Base-by-base conservation (phyloP, 1,284 basidiomycete species). In the Trametes polyzona region DNA sequence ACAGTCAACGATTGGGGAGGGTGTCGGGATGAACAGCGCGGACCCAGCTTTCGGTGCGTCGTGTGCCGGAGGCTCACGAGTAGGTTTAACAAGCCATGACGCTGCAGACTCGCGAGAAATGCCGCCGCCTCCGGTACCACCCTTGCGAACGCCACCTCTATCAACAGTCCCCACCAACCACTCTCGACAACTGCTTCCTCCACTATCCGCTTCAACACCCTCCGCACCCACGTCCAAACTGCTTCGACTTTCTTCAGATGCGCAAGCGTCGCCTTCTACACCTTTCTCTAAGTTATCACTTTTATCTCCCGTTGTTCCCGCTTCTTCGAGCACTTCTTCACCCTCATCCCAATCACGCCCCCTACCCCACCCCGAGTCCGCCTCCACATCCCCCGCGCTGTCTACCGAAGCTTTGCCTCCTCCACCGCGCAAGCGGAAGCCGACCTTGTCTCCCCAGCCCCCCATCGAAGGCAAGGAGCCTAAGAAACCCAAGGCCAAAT, bases 61-160 rank as follows among this genome's bases (percentile, higher is more conserved):
- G 2, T 23, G 17, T 3, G 16, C 5, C 16, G 30, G 37, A 21
- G 24, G 2, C 12, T 33, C 17, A 14, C n/a, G 14, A 44, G n/a
- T 17, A 12, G 17, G 17, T 36, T 17, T 21, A 47, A n/a, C 48
- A 30, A 23, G 23, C 37, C 32, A 7, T 39, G 21, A 41, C 36
- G 19, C n/a, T 16, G n/a, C 7, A 71, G 71, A 72, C 52, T 56
- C 64, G 4, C 68, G 66, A 24, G 73, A 74, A 12, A 80, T 79
- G 78, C 78, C 77, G 11, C 78, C 78, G 9, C 80, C 80, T 14
- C 80, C 78, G 3, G 72, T 80, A 60, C 78, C 77, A 5, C 73
- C 75, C 7, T 67, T 70, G 8, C 67, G 73, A 27, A 72, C 76
- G 57, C 73, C 75, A 1, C 76, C 73, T 5, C 73, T 74, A 11